A percentile compares a stretch with the other conserved stretches of the same genome.
phyloP scores from a whole-genome alignment of 1,284 basidiomycete species.

The Afroboletus lepidellus region DNA sequence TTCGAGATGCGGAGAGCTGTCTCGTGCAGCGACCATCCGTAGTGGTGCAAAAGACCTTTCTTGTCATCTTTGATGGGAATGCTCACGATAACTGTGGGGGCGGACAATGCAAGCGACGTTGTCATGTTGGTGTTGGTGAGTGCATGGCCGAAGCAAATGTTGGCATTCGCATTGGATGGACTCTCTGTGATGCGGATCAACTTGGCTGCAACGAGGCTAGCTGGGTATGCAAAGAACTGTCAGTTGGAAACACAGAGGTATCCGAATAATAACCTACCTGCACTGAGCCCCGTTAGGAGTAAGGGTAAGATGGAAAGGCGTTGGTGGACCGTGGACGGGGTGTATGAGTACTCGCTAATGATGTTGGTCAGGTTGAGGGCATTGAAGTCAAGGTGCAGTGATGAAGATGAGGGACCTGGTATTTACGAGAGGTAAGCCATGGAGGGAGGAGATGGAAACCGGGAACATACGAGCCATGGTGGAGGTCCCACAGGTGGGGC shows the following conservation, averaged over 20 bases:
- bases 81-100: slow-evolving; percentile 10
- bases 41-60: slow-evolving; percentile 23
- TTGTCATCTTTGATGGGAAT: slow-evolving; percentile 7
- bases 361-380: slow-evolving; percentile 55
- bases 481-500: slow-evolving; percentile 43
- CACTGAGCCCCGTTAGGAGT: slow-evolving; percentile 25
- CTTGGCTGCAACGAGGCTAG: slow-evolving; percentile 27
- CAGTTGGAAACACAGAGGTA: neutral
- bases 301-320: slow-evolving; percentile 30
- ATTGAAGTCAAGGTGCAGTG: slow-evolving; percentile 60
- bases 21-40: slow-evolving; percentile 34
- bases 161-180: slow-evolving; percentile 31
- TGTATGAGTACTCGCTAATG: slow-evolving; percentile 66
- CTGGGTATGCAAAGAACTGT: slow-evolving; percentile 9
- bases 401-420: slow-evolving; percentile 47
- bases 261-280: slow-evolving; percentile 21
- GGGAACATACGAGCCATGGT: slow-evolving; percentile 43
- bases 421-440: slow-evolving; percentile 29
- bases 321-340: too few relatives aligned
- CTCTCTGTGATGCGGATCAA: slow-evolving; percentile 26
- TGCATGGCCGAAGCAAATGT: slow-evolving; percentile 32
- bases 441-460: neutral
- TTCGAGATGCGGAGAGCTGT: slow-evolving; percentile 35
- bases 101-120: slow-evolving; percentile 25
- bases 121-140: slow-evolving; percentile 34